phyloP scores from a whole-genome alignment of 371 early-diverging fungal genomes.

The Choanephora cucurbitarum region DNA sequence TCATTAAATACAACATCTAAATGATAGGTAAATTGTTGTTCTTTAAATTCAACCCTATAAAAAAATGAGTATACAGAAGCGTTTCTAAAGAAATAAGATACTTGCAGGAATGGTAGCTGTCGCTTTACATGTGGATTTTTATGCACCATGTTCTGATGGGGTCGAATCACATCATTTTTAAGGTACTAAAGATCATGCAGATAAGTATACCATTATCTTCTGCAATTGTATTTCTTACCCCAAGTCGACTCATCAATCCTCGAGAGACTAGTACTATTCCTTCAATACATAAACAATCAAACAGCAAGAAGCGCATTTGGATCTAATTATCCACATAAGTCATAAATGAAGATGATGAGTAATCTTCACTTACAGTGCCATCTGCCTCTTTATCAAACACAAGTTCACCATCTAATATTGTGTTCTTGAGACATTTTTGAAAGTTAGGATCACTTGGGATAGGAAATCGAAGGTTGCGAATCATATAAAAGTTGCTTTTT shows the following conservation, averaged over 20 bases:
- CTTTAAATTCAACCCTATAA: constrained; percentile 66
- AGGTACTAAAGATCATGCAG: constrained; percentile 55
- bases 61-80: not conserved
- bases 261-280: constrained; percentile 54
- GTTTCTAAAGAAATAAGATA: too few species aligned
- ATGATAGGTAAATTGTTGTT: constrained; percentile 72
- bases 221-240: too few species aligned
- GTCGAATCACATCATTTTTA: constrained; percentile 63
- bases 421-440: constrained; percentile 64
- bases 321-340: constrained; percentile 15
- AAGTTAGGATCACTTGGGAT: constrained; percentile 48
- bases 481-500: constrained; percentile 77
- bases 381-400: constrained; percentile 72
- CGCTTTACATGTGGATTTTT: constrained; percentile 40
- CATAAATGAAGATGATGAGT: too few species aligned
- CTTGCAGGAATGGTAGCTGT: constrained; percentile 68
- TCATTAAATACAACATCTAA: constrained; percentile 62
- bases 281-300: constrained; percentile 75
- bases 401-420: constrained; percentile 93
- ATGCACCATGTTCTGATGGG: constrained; percentile 61
- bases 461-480: constrained; percentile 73
- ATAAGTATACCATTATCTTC: too few species aligned
- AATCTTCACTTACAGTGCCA: constrained; percentile 55
- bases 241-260: constrained; percentile 70
- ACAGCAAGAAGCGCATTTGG: constrained; percentile 61